Conservation (phyloP, 2,329 filamentous ascomycete species). For the Lasiodiplodia sp. region DNA sequence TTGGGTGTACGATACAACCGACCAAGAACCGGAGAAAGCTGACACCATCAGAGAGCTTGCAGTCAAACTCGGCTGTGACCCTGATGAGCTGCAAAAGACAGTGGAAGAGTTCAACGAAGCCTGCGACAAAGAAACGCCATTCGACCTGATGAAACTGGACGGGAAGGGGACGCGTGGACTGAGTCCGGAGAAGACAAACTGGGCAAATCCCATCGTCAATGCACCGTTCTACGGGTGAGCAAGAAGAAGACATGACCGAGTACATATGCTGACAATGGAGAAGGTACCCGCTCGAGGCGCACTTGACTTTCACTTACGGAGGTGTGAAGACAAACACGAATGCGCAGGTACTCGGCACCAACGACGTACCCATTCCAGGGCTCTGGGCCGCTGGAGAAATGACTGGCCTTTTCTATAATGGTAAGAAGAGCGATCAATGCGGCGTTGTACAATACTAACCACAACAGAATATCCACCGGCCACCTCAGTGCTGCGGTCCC, state of each 20-base stretch:
- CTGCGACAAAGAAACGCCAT: conserved; percentile 47
- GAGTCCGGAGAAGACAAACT: conserved; percentile 49
- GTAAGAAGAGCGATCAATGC: background rate
- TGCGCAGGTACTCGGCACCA: conserved; percentile 48
- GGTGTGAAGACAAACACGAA: conserved; percentile 50
- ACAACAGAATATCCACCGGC: conserved; percentile 42
- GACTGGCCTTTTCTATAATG: conserved; percentile 46
- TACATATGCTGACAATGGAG: background rate
- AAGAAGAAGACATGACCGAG: no score
- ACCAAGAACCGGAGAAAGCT: conserved; percentile 49
- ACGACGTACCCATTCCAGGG: conserved; percentile 42
- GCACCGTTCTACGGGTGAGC: conserved; percentile 48
- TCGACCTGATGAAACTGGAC: conserved; percentile 52
- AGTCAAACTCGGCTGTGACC: conserved; percentile 47
- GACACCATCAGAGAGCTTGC: conserved; percentile 51
- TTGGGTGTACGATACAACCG: conserved; percentile 54
- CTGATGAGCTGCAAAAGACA: conserved; percentile 47
- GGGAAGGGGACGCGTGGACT: conserved; percentile 50
- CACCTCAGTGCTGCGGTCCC: conserved; percentile 41
- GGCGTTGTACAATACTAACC: background rate
- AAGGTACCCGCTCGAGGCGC: conserved; percentile 33
- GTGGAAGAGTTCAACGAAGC: conserved; percentile 50
- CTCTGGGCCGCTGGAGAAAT: conserved; percentile 45
- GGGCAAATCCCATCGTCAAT: conserved; percentile 49
- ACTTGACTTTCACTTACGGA: conserved; percentile 46